Evolutionary conservation across 1,139 yeast genomes (phyloP).

Genomic region (Petasospora rhodanensis): DNA sequence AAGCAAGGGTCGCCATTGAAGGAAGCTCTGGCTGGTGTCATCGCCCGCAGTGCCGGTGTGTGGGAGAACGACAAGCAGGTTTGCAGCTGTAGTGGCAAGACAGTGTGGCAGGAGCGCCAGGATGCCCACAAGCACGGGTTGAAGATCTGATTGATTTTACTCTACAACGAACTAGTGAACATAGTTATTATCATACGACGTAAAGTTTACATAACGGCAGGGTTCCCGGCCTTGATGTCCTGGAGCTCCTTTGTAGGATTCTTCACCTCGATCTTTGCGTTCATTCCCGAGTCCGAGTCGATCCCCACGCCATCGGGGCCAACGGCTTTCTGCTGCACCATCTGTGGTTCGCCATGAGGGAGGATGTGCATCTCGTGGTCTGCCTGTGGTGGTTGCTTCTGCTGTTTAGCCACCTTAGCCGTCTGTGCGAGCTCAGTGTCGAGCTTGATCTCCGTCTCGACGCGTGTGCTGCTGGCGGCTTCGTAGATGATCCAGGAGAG

Average conservation of each 20-base stretch:
- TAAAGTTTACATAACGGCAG: too few species aligned
- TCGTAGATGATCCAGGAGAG: slow-evolving; percentile 30
- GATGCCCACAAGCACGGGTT: slow-evolving; percentile 65
- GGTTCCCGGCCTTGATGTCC: too few species aligned
- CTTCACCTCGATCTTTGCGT: neutral
- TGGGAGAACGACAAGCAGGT: slow-evolving; percentile 96
- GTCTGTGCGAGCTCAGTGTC: slow-evolving; percentile 9
- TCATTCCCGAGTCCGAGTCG: slow-evolving; percentile 1
- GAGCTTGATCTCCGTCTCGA: slow-evolving; percentile 15
- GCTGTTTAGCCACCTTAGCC: neutral
- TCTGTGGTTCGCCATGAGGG: slow-evolving; percentile 7
- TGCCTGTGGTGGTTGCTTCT: neutral
- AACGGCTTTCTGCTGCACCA: slow-evolving; percentile 9
- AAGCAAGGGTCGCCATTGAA: slow-evolving; percentile 33
- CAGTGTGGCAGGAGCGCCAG: slow-evolving; percentile 89
- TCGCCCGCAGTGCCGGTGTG: slow-evolving; percentile 94
- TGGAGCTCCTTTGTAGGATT: neutral
- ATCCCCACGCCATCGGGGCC: slow-evolving; percentile 12
- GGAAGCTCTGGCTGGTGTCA: slow-evolving; percentile 70
- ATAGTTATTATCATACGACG: too few species aligned
- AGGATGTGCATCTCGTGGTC: slow-evolving; percentile 2
- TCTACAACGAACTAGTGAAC: neutral
- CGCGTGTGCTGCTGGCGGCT: slow-evolving; percentile 21
- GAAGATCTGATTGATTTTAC: slow-evolving; percentile 22
- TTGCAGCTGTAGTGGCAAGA: slow-evolving; percentile 92